Percentiles rank a stretch among this genome's conserved stretches.
Evolutionary conservation across 257 asterid species (phyloP).

Genomic region (Solanum pinnatisectum): DNA sequence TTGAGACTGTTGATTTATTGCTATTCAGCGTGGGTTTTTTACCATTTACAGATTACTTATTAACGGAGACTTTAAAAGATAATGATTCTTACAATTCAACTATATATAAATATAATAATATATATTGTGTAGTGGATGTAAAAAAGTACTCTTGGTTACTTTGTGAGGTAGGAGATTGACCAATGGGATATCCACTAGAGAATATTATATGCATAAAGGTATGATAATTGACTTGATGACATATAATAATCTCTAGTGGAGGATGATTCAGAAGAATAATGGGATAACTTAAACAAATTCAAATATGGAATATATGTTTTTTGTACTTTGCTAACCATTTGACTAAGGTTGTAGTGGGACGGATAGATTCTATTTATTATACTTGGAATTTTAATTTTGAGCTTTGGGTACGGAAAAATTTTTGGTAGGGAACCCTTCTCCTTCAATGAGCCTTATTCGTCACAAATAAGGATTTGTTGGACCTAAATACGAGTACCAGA

Average conservation of each 20-base stretch:
- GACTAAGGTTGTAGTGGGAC: background rate
- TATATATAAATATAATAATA: background rate
- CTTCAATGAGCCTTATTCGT: background rate
- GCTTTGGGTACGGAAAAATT: background rate
- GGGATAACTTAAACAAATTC: constrained; percentile 3
- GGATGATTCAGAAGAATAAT: background rate
- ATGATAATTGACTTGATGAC: background rate
- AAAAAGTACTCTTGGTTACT: background rate
- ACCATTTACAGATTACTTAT: background rate
- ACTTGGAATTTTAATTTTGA: background rate
- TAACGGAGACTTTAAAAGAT: background rate
- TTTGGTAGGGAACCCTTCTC: background rate
- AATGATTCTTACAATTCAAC: background rate
- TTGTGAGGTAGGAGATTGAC: background rate
- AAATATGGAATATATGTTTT: background rate
- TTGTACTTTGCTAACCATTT: background rate
- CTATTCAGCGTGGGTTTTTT: background rate
- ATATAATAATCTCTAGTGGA: background rate
- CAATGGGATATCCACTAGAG: background rate
- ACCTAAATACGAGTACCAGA: background rate
- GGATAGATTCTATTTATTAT: background rate
- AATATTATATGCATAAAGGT: background rate
- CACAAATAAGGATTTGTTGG: background rate
- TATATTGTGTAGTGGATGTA: background rate
- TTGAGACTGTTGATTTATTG: background rate